A percentile compares a stretch with the other conserved stretches of the same genome.
phyloP scores from a whole-genome alignment of 73 alveolate species.

The Uronychia setigera region DNA sequence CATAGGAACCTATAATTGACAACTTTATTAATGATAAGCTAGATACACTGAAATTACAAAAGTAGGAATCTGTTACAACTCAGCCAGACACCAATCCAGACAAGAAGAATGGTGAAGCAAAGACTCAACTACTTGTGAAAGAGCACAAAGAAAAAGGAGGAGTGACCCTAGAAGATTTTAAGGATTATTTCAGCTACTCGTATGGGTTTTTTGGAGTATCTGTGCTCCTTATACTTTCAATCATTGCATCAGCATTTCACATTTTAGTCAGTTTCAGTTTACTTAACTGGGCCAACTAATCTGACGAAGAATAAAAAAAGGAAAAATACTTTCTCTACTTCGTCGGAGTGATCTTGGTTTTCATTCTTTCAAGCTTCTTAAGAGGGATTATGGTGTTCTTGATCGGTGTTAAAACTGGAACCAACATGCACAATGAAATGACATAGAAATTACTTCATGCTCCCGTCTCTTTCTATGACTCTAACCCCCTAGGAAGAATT shows the following conservation, averaged over 20 bases:
- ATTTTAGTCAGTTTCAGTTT: background rate
- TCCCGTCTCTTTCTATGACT: conserved; percentile 73
- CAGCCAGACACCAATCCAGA: no score
- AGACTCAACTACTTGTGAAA: background rate
- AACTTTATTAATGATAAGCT: no score
- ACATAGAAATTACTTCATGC: conserved; percentile 14
- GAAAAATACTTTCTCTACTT: conserved; percentile 15
- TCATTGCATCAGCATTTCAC: background rate
- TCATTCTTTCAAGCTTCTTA: background rate
- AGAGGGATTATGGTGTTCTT: background rate
- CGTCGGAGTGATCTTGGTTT: background rate
- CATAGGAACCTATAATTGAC: no score
- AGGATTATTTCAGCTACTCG: conserved; percentile 10
- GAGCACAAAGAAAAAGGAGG: conserved; percentile 1
- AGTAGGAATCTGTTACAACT: no score
- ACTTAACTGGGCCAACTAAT: conserved; percentile 7
- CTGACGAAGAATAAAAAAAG: background rate
- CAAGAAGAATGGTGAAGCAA: background rate
- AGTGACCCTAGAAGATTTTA: conserved; percentile 4
- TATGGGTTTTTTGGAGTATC: background rate
- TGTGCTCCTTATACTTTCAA: background rate
- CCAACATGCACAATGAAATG: conserved; percentile 19
- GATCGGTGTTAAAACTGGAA: background rate
- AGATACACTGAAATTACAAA: no score
- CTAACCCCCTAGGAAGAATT: conserved; percentile 84